These are phyloP conservation scores for Pyropia haitanensis DNA, from an alignment of 23 red algal genomes.

Conservation along the genomic window DNA sequence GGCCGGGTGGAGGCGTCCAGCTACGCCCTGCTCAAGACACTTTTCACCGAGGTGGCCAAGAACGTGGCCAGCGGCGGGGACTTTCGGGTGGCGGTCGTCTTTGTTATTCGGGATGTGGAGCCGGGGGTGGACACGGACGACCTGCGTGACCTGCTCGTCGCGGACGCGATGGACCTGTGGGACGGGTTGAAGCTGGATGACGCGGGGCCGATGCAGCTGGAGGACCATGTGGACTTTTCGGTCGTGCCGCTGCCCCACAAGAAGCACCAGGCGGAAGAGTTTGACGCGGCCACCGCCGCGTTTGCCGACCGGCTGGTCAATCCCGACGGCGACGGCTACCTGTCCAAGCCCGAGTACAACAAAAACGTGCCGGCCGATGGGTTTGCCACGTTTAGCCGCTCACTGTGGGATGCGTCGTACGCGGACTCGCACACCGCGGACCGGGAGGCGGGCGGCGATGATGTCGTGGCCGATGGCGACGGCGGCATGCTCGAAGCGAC, in stretches of 20 bases:
- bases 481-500: conserved; percentile 27
- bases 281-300: conserved; percentile 26
- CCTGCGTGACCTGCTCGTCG: conserved; percentile 8
- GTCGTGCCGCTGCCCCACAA: conserved; percentile 63
- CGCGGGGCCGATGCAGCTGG: conserved; percentile 19
- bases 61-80: conserved; percentile 16
- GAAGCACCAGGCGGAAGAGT: conserved; percentile 38
- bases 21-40: conserved; percentile 45
- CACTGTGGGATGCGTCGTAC: conserved; percentile 60
- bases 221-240: conserved; percentile 47
- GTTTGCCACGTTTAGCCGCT: conserved; percentile 53
- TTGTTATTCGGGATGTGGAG: conserved; percentile 75
- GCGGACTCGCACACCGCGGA: conserved; percentile 11
- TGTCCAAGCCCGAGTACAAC: conserved; percentile 51
- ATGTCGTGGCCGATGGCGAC: conserved; percentile 3
- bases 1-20: conserved; percentile 64
- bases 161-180: conserved; percentile 46
- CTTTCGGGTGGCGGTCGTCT: conserved; percentile 42
- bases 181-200: conserved; percentile 18
- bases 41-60: conserved; percentile 55
- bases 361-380: conserved; percentile 88
- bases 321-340: conserved; percentile 5
- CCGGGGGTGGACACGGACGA: conserved; percentile 23
- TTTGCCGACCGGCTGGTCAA: conserved; percentile 28
- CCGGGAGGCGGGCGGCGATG: not conserved